phyloP scores from a whole-genome alignment of 140 eudicot species.

The Bidens hawaiensis region DNA sequence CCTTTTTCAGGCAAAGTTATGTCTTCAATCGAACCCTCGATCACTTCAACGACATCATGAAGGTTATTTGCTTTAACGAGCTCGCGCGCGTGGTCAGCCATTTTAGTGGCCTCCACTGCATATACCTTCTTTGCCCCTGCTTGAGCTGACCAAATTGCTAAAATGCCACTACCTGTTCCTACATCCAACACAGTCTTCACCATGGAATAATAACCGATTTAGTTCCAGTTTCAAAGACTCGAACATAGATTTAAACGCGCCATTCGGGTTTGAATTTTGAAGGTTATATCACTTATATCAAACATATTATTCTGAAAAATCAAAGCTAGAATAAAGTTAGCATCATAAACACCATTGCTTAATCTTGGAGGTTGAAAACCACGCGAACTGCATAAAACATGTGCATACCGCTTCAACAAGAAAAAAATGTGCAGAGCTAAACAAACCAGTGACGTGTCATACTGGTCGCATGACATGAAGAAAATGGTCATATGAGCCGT shows the following conservation, averaged over 20 bases:
- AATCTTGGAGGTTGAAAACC: too few species aligned
- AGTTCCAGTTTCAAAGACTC: conserved; percentile 20
- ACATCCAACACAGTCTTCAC: conserved; percentile 91
- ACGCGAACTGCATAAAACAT: too few species aligned
- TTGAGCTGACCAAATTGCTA: conserved; percentile 96
- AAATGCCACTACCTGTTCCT: conserved; percentile 98
- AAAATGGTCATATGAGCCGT: too few species aligned
- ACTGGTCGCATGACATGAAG: too few species aligned
- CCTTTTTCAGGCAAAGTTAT: conserved; percentile 85
- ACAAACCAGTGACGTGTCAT: too few species aligned
- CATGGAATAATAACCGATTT: conserved; percentile 28
- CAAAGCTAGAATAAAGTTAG: neutral
- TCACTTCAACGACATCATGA: conserved; percentile 75
- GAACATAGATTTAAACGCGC: conserved; percentile 3
- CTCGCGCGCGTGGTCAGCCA: conserved; percentile 87
- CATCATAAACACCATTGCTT: neutral
- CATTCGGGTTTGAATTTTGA: too few species aligned
- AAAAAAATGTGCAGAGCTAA: too few species aligned
- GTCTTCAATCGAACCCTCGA: conserved; percentile 92
- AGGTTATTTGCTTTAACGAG: conserved; percentile 81
- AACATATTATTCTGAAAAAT: neutral
- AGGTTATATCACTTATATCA: too few species aligned
- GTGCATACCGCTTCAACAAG: too few species aligned
- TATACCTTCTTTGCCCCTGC: conserved; percentile 97
- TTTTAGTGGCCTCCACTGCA: conserved; percentile 98